A percentile compares a stretch with the other conserved stretches of the same genome.
These are phyloP conservation scores for Puccinia hordei DNA, from an alignment of 1,284 basidiomycete genomes.

Conservation along the genomic window DNA sequence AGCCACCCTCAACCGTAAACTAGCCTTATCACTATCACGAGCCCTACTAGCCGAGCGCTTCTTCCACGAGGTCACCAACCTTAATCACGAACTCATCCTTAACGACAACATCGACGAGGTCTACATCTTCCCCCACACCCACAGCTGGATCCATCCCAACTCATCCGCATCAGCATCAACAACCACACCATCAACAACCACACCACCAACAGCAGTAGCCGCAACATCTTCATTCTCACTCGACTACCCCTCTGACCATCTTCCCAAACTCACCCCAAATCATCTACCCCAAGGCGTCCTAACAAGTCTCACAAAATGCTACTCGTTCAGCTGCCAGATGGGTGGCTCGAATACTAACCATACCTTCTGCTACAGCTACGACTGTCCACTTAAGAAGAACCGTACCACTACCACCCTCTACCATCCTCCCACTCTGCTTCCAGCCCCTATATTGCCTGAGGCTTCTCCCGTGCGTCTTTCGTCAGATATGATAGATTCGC, in stretches of 20 bases:
- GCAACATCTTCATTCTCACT: background rate
- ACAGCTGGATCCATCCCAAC: conserved; percentile 48
- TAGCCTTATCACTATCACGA: conserved; percentile 28
- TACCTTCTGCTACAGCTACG: conserved; percentile 30
- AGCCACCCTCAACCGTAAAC: conserved; percentile 39
- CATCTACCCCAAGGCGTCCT: conserved; percentile 36
- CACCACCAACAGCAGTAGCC: conserved; percentile 64
- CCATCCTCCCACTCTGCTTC: background rate
- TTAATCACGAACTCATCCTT: conserved; percentile 64
- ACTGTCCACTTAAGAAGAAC: conserved; percentile 32
- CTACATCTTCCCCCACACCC: conserved; percentile 82
- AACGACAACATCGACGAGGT: conserved; percentile 92
- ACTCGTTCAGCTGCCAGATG: conserved; percentile 74
- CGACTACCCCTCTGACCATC: conserved; percentile 66
- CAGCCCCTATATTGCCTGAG: background rate
- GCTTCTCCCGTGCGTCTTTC: conserved; percentile 20
- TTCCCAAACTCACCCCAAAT: background rate
- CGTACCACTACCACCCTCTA: conserved; percentile 1
- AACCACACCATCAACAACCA: conserved; percentile 54
- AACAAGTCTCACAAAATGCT: conserved; percentile 57
- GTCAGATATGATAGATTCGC: background rate
- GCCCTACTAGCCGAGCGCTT: conserved; percentile 29
- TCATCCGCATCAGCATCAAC: conserved; percentile 65
- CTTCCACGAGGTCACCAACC: conserved; percentile 40
- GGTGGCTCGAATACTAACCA: conserved; percentile 54